Conservation (phyloP, 1,284 basidiomycete genomes). For the Fistulinella cinereoalba region DNA sequence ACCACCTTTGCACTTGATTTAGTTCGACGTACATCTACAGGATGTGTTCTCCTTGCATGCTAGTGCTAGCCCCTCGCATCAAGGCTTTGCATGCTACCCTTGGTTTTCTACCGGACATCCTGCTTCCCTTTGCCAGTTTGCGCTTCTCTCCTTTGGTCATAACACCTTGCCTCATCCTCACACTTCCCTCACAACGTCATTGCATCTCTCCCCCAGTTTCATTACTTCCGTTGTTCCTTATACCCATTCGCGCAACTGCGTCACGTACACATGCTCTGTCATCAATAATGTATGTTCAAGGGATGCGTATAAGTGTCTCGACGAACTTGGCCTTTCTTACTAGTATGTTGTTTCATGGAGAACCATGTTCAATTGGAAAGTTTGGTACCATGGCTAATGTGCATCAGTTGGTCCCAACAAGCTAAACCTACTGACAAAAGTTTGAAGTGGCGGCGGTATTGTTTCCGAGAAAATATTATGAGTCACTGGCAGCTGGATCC, state of each 20-base stretch:
- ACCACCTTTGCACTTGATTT: conserved; percentile 18
- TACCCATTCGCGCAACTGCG: conserved; percentile 33
- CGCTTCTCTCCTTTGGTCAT: conserved; percentile 9
- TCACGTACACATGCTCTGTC: conserved; percentile 29
- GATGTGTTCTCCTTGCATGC: conserved; percentile 13
- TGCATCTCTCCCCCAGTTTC: conserved; percentile 8
- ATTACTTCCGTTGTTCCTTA: conserved; percentile 19
- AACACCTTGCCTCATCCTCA: conserved; percentile 8
- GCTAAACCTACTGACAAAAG: too few species aligned
- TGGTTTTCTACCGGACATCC: conserved; percentile 6
- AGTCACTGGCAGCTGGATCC: too few species aligned
- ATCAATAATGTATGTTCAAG: conserved; percentile 34
- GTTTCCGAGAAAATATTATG: too few species aligned
- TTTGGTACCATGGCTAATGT: too few species aligned
- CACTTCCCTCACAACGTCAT: conserved; percentile 11
- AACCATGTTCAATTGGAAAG: background rate
- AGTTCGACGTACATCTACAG: conserved; percentile 22
- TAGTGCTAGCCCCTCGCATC: conserved; percentile 15
- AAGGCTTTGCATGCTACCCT: conserved; percentile 2
- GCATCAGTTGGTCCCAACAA: too few species aligned
- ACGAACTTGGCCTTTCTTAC: conserved; percentile 8
- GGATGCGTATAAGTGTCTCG: conserved; percentile 9
- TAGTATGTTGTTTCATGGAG: background rate
- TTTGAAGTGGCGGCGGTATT: too few species aligned
- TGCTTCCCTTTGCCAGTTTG: conserved; percentile 4